Evolutionary conservation across 768 basidiomycete genomes (phyloP).

Genomic region (Boletellus emodensis): DNA sequence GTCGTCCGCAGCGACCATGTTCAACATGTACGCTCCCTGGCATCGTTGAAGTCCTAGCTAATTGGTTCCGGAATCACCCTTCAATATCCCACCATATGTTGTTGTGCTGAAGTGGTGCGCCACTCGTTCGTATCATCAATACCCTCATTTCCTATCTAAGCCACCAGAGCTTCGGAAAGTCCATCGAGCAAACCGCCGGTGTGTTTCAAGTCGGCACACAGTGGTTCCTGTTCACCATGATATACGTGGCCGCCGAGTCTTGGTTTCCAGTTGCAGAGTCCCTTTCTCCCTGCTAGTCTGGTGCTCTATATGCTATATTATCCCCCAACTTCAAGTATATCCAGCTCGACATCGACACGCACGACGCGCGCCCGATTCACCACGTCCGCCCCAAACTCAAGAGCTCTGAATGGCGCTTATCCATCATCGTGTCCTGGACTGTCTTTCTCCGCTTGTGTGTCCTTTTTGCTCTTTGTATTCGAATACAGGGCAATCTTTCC

Average conservation of each 20-base stretch:
- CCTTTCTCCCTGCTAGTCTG: constrained; percentile 46
- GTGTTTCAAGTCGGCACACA: constrained; percentile 77
- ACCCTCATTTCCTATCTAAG: not conserved
- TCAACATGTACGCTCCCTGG: constrained; percentile 63
- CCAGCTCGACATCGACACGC: constrained; percentile 38
- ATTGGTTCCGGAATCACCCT: constrained; percentile 60
- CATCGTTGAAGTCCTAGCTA: not conserved
- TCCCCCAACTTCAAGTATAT: constrained; percentile 65
- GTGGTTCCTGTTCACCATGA: constrained; percentile 79
- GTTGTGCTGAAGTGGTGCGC: constrained; percentile 76
- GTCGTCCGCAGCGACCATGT: constrained; percentile 73
- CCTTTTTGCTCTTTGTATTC: not conserved
- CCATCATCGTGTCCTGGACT: constrained; percentile 69
- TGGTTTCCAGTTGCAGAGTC: not conserved
- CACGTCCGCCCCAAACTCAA: constrained; percentile 46
- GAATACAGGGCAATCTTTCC: constrained; percentile 38
- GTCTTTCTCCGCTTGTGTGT: constrained; percentile 72
- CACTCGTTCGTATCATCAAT: not conserved
- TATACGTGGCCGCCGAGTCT: constrained; percentile 50
- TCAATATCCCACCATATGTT: constrained; percentile 78
- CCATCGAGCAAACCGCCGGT: constrained; percentile 77
- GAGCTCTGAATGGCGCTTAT: constrained; percentile 74
- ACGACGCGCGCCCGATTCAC: constrained; percentile 40
- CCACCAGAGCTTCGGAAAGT: constrained; percentile 59
- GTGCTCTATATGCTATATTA: constrained; percentile 92